phyloP scores from a whole-genome alignment of 2,329 filamentous ascomycete genomes.

The Aureobasidium sp. region DNA sequence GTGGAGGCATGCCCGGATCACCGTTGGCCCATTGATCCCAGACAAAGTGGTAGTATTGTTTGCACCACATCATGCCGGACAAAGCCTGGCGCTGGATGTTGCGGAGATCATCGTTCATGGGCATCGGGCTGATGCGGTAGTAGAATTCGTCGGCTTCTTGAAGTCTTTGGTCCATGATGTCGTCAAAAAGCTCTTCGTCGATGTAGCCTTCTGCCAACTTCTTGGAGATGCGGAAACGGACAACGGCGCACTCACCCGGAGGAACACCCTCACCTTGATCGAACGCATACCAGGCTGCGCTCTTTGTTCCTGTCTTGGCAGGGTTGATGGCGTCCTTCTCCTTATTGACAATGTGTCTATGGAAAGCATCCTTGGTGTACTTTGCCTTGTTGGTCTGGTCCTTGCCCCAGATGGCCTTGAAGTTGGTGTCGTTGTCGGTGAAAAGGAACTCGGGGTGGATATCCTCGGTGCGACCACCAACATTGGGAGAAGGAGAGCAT shows the following conservation, averaged over 20 bases:
- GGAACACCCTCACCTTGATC: constrained; percentile 81
- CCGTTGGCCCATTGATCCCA: constrained; percentile 98
- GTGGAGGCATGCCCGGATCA: constrained; percentile 80
- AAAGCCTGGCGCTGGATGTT: constrained; percentile 95
- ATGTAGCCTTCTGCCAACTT: constrained; percentile 64
- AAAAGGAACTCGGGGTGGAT: constrained; percentile 80
- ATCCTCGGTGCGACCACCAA: constrained; percentile 70
- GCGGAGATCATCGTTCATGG: constrained; percentile 86
- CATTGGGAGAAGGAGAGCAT: constrained; percentile 82
- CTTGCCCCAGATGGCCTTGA: constrained; percentile 65
- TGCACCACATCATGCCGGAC: constrained; percentile 97
- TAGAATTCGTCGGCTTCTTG: constrained; percentile 97
- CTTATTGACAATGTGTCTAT: constrained; percentile 74
- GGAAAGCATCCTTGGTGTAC: constrained; percentile 94
- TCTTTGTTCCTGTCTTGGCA: constrained; percentile 72
- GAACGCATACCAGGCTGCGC: constrained; percentile 85
- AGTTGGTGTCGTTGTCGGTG: constrained; percentile 94
- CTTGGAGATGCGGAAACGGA: constrained; percentile 80
- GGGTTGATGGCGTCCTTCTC: constrained; percentile 80
- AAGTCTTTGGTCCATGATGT: constrained; percentile 76
- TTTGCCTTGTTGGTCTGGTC: constrained; percentile 64
- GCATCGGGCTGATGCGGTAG: constrained; percentile 83
- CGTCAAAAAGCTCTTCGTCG: constrained; percentile 87
- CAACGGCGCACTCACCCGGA: constrained; percentile 88
- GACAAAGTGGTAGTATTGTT: constrained; percentile 93